Percentiles rank a stretch among this genome's conserved stretches.
Conservation (phyloP, 257 asterid genomes). For the Cinchona pubescens region DNA sequence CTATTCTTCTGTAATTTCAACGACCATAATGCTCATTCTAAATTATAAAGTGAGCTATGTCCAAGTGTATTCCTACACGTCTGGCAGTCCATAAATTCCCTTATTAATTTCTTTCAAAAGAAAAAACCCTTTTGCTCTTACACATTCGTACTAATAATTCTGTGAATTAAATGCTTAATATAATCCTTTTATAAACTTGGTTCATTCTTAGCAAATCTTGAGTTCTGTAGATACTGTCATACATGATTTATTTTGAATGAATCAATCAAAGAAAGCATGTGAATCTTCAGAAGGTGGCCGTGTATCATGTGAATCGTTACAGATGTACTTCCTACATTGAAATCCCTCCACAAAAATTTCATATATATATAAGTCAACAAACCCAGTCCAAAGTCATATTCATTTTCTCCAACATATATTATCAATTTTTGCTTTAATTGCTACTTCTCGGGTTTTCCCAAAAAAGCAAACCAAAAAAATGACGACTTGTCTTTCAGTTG, state of each 20-base stretch:
- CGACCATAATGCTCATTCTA: too few species aligned
- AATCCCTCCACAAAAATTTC: slow-evolving; percentile 13
- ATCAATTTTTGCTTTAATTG: too few species aligned
- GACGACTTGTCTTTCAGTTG: slow-evolving; percentile 12
- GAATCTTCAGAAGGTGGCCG: slow-evolving; percentile 48
- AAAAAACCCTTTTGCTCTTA: background rate
- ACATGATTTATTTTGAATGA: slow-evolving; percentile 16
- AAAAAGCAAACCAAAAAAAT: background rate
- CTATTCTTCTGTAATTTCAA: too few species aligned
- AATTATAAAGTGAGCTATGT: too few species aligned
- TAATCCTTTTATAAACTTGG: background rate
- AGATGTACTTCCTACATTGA: slow-evolving; percentile 47
- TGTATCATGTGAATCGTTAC: slow-evolving; percentile 75
- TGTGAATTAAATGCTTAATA: background rate
- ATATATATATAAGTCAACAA: background rate
- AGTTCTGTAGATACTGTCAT: too few species aligned
- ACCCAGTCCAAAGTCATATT: background rate
- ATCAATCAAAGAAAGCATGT: slow-evolving; percentile 45
- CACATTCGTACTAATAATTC: background rate
- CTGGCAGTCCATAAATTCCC: slow-evolving; percentile 1
- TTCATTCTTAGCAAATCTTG: background rate
- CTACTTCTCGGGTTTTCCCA: background rate
- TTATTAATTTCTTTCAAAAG: background rate
- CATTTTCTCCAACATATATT: too few species aligned
- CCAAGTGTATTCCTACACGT: slow-evolving; percentile 11